Evolutionary conservation across 2,329 filamentous ascomycete genomes (phyloP).

Genomic region (Colletotrichum lupini): DNA sequence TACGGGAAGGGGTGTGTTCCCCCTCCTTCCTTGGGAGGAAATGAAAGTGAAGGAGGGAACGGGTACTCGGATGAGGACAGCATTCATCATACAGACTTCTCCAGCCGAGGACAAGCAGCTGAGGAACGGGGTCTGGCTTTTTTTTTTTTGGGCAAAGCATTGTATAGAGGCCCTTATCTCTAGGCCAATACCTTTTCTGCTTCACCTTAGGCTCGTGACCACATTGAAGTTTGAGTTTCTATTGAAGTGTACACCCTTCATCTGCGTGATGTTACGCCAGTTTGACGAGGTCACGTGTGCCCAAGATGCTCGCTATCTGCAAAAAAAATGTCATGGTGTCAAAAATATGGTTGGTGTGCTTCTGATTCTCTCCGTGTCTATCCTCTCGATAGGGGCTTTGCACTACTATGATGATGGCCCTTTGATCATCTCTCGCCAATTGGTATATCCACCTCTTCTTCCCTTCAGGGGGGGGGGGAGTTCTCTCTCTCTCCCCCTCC

Average conservation of each 20-base stretch:
- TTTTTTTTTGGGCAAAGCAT: not conserved
- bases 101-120: not conserved
- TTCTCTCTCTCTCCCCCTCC: too few species aligned
- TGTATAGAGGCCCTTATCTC: not conserved
- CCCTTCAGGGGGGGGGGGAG: too few species aligned
- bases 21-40: not conserved
- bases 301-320: too few species aligned
- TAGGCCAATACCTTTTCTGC: not conserved
- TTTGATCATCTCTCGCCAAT: not conserved
- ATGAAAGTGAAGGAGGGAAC: too few species aligned
- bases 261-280: not conserved
- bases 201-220: not conserved
- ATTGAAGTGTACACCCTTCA: not conserved
- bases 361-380: not conserved
- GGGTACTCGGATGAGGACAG: not conserved
- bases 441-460: not conserved
- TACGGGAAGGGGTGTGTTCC: not conserved
- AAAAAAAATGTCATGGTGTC: not conserved
- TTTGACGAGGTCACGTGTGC: not conserved
- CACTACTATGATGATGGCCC: not conserved
- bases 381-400: not conserved
- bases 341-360: not conserved
- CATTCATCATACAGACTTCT: not conserved
- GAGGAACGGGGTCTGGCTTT: not conserved
- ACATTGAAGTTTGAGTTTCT: not conserved